Percentiles rank a stretch among this genome's conserved stretches.
phyloP scores from a whole-genome alignment of 2,329 filamentous ascomycete genomes.

The Cercospora canescens region DNA sequence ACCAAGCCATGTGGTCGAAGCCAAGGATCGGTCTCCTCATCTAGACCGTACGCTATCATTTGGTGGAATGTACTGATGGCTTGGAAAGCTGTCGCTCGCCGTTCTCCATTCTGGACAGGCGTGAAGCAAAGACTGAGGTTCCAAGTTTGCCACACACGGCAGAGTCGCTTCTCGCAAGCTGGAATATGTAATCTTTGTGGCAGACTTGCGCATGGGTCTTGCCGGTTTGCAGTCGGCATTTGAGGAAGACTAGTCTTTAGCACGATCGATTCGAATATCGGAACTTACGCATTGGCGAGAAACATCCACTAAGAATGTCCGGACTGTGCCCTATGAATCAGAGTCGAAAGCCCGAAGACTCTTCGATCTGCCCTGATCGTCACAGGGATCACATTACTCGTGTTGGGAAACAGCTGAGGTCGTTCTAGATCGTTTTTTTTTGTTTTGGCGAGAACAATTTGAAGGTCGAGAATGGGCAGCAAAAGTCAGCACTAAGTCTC shows the following conservation, averaged over 20 bases:
- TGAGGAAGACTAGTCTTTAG: too few relatives aligned
- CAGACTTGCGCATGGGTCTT: background rate
- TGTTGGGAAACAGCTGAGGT: background rate
- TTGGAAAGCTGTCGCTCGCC: background rate
- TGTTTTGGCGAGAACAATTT: background rate
- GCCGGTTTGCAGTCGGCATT: background rate
- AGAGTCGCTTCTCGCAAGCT: background rate
- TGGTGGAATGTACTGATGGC: background rate
- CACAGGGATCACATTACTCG: background rate
- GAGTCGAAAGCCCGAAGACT: background rate
- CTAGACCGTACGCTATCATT: background rate
- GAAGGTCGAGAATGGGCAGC: background rate
- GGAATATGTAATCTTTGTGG: too few relatives aligned
- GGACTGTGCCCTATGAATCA: background rate
- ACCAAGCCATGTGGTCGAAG: background rate
- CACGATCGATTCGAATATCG: background rate
- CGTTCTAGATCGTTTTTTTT: background rate
- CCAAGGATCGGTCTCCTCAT: background rate
- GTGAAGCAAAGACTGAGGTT: background rate
- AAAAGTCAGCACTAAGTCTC: background rate
- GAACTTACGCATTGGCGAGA: background rate
- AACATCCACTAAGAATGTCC: background rate
- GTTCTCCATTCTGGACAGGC: background rate
- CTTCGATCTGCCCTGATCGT: background rate
- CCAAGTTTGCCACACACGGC: background rate